Base-by-base conservation (phyloP, 1,284 basidiomycete species). In the Ustilago shanxiensis region DNA sequence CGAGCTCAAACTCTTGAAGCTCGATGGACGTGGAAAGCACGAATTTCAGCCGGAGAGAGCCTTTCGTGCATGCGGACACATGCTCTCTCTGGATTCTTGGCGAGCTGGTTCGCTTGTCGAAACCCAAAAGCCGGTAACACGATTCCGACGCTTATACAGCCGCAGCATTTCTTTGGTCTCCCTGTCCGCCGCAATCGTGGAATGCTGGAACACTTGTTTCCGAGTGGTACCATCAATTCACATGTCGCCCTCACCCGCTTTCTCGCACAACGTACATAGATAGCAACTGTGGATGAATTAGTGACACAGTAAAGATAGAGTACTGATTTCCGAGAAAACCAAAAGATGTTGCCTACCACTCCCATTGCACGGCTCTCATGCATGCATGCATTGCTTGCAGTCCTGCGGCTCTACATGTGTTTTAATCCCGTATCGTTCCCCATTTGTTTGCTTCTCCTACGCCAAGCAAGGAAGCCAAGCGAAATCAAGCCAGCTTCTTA, bases 131-230 rank as follows among this genome's bases (percentile, higher is more conserved):
- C 51, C 51, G 20, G 9, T 9, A 52, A 28, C 51, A 52, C 47
- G 47, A 33, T 52, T 52, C 51, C 22, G 51, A 56, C 44, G 63
- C 56, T 60, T 66, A 50, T 31, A 24, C 16, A 66, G 28, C 63
- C 63, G 56, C 44, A 59, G 20, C 22, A 18, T 18, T 8, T 50
- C 28, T 20, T 31, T 22, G 11, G 20, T 8, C 20, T 14, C 56
- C n/a, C 13, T 28, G 50, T 51, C 58, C 64, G 45, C 53, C 45
- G 52, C 52, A 57, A 66, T 66, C 58, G 58, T 60, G 58, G 58
- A 66, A 60, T 60, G 64, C 58, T 26, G 54, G 16, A 33, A 11
- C 24, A 11, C 37, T 18, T 16, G 31, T 33, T 49, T 18, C 18
- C 9, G n/a, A n/a, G n/a, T n/a, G n/a, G n/a, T 24, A 49, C 10